Conservation (phyloP, 306 rosid species). For the Oxytropis ochrocephala region DNA sequence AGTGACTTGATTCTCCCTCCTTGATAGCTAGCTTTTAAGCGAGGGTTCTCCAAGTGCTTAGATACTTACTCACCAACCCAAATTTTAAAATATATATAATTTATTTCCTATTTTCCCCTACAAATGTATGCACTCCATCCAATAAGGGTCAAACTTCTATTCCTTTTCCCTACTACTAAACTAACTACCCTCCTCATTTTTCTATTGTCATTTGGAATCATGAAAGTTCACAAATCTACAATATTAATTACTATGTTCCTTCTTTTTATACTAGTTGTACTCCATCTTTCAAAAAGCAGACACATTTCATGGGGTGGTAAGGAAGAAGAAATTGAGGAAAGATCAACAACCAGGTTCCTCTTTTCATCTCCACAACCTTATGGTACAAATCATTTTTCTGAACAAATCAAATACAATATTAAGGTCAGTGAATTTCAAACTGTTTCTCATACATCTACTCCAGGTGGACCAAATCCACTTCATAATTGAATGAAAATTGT, state of each 20-base stretch:
- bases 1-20: no score
- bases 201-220: constrained; percentile 26
- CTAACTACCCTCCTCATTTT: neutral
- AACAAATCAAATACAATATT: constrained; percentile 17
- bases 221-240: constrained; percentile 33
- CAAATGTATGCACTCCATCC: neutral
- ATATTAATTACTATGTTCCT: constrained; percentile 4
- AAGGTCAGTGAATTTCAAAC: constrained; percentile 26
- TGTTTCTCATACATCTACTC: constrained; percentile 43
- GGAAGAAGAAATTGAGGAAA: constrained; percentile 24
- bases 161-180: neutral
- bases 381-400: constrained; percentile 4
- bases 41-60: no score
- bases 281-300: constrained; percentile 35
- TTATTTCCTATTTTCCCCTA: no score
- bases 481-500: constrained; percentile 38
- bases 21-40: no score
- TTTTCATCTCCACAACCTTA: constrained; percentile 10
- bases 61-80: no score
- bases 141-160: neutral
- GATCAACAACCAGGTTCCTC: constrained; percentile 19
- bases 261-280: constrained; percentile 21
- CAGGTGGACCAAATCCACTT: constrained; percentile 75
- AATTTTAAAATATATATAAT: no score
- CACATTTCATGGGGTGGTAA: constrained; percentile 14